Evolutionary conservation across 2,329 filamentous ascomycete genomes (phyloP).

Genomic region (Stagonosporopsis rhizophila): DNA sequence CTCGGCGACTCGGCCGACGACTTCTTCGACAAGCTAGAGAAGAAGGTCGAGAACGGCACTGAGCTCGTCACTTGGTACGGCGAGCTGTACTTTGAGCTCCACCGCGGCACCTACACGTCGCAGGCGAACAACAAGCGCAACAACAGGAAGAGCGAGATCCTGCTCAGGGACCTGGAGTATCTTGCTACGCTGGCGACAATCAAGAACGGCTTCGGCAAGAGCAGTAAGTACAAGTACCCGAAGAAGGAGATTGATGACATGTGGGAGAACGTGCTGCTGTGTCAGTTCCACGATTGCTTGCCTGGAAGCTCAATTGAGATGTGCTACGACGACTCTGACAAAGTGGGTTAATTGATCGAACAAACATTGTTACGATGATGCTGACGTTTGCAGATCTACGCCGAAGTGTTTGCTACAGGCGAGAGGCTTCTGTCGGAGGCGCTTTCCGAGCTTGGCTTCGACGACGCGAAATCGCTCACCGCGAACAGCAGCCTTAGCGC

Average conservation of each 20-base stretch:
- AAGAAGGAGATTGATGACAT: slow-evolving; percentile 93
- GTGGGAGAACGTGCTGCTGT: slow-evolving; percentile 92
- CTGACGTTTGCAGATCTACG: slow-evolving; percentile 67
- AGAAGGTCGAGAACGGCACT: slow-evolving; percentile 71
- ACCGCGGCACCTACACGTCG: slow-evolving; percentile 96
- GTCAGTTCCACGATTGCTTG: slow-evolving; percentile 97
- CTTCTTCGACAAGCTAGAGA: slow-evolving; percentile 86
- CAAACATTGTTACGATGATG: neutral
- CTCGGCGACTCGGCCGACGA: slow-evolving; percentile 91
- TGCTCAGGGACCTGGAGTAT: slow-evolving; percentile 87
- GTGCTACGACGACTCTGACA: slow-evolving; percentile 95
- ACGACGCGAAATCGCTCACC: slow-evolving; percentile 51
- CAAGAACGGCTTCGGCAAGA: slow-evolving; percentile 60
- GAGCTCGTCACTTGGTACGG: slow-evolving; percentile 96
- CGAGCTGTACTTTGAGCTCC: slow-evolving; percentile 96
- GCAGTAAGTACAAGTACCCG: slow-evolving; percentile 78
- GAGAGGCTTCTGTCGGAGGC: slow-evolving; percentile 74
- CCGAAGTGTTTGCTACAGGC: slow-evolving; percentile 79
- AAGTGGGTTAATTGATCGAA: slow-evolving; percentile 53
- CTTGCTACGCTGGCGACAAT: slow-evolving; percentile 86
- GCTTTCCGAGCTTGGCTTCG: slow-evolving; percentile 70
- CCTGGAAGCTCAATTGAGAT: slow-evolving; percentile 96
- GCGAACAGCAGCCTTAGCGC: slow-evolving; percentile 62
- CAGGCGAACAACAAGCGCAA: slow-evolving; percentile 97
- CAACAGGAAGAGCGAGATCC: slow-evolving; percentile 83